phyloP scores from a whole-genome alignment of 352 stramenopile species.

The Pythium apleroticum region DNA sequence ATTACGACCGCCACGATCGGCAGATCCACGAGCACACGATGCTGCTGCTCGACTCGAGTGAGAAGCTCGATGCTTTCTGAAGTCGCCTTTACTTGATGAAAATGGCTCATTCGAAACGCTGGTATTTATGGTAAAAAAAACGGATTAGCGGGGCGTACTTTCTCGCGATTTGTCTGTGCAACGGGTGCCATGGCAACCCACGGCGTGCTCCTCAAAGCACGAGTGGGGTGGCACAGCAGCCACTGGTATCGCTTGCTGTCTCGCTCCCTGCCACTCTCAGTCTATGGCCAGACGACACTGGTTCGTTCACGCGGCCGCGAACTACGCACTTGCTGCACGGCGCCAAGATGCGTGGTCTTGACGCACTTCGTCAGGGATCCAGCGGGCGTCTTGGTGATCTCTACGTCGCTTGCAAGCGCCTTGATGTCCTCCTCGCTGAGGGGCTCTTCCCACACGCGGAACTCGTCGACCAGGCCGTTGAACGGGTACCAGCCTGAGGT shows the following conservation, averaged over 20 bases:
- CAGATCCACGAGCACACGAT: too few species aligned
- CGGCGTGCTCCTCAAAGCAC: neutral
- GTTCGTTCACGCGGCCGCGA: slow-evolving; percentile 24
- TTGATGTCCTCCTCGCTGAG: slow-evolving; percentile 12
- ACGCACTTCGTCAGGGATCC: neutral
- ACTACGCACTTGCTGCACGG: slow-evolving; percentile 15
- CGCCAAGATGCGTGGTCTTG: slow-evolving; percentile 5
- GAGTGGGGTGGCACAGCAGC: neutral
- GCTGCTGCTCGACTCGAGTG: too few species aligned
- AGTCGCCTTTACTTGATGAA: too few species aligned
- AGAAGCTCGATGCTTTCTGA: too few species aligned
- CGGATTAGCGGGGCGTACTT: neutral
- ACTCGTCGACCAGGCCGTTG: slow-evolving; percentile 34
- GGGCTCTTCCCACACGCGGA: slow-evolving; percentile 31
- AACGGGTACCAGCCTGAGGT: slow-evolving; percentile 34
- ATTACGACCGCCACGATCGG: neutral
- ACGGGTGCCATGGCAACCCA: neutral
- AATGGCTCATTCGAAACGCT: neutral
- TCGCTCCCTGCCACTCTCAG: neutral
- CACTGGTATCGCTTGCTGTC: neutral
- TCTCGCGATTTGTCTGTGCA: neutral
- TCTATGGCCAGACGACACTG: slow-evolving; percentile 13
- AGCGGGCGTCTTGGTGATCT: neutral
- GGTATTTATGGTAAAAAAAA: neutral
- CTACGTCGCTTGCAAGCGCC: slow-evolving; percentile 9